A percentile compares a stretch with the other conserved stretches of the same genome.
phyloP scores from a whole-genome alignment of 2,329 filamentous ascomycete species.

The Neurospora sp. region DNA sequence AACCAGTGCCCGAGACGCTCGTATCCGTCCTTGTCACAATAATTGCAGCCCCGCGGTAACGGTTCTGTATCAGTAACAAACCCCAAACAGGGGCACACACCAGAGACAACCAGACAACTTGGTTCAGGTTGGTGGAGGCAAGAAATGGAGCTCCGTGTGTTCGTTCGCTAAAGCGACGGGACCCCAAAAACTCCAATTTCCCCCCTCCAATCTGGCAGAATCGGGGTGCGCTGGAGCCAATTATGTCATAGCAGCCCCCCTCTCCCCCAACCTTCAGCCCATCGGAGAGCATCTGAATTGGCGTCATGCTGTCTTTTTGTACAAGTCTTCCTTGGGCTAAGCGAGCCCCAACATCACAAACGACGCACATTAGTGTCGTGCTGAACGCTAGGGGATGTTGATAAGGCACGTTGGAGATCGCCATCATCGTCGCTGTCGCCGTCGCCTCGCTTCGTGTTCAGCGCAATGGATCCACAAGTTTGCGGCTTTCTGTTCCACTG shows the following conservation, averaged over 20 bases:
- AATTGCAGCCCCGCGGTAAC: neutral
- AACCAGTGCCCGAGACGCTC: neutral
- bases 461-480: neutral
- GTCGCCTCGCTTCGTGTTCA: neutral
- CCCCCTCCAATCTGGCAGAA: neutral
- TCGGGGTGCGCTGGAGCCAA: neutral
- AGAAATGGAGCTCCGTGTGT: neutral
- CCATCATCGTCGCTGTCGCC: neutral
- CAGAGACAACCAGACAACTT: neutral
- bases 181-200: neutral
- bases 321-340: neutral
- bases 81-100: neutral
- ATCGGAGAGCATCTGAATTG: neutral
- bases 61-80: neutral
- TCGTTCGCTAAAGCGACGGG: neutral
- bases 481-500: neutral
- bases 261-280: neutral
- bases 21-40: neutral
- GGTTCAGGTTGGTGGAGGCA: neutral
- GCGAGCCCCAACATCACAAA: neutral
- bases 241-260: conserved; percentile 8
- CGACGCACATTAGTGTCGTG: neutral
- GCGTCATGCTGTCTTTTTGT: neutral
- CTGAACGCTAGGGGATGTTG: neutral
- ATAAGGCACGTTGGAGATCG: neutral